Conservation (phyloP, 148 eudicot species). For the Diospyros kaki region DNA sequence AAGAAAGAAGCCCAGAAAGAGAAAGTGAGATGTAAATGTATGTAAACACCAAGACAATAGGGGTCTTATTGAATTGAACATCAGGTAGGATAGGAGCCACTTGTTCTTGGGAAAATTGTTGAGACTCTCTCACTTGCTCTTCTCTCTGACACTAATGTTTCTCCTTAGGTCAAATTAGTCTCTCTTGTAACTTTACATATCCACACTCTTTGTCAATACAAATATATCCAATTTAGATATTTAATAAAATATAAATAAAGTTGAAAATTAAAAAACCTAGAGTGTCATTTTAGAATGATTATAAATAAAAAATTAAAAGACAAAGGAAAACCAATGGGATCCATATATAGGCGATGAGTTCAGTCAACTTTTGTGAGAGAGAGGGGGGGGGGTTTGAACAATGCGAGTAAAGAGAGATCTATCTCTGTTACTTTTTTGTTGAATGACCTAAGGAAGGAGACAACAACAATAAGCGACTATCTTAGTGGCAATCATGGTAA, state of each 20-base stretch:
- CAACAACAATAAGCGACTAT: too few species aligned
- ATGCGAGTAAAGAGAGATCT: too few species aligned
- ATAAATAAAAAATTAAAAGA: too few species aligned
- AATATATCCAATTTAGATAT: constrained; percentile 72
- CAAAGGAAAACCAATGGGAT: too few species aligned
- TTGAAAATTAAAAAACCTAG: constrained; percentile 20
- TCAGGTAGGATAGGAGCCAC: constrained; percentile 60
- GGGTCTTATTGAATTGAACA: constrained; percentile 77
- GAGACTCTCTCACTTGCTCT: constrained; percentile 63
- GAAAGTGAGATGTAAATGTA: neutral
- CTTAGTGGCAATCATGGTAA: too few species aligned
- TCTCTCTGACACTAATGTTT: constrained; percentile 83
- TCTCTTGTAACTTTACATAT: constrained; percentile 84
- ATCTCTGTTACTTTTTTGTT: too few species aligned
- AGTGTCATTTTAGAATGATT: too few species aligned
- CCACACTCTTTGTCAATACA: constrained; percentile 87
- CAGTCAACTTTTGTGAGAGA: too few species aligned
- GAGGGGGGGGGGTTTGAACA: too few species aligned
- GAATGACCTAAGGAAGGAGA: too few species aligned
- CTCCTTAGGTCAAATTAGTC: constrained; percentile 82
- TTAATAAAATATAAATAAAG: constrained; percentile 36
- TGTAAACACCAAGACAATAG: neutral
- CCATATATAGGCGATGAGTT: too few species aligned
- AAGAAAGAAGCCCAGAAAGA: neutral
- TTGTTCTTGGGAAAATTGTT: constrained; percentile 68